These are phyloP conservation scores for Stephania cephalantha DNA, from an alignment of 164 flowering plant genomes.

Conservation along the genomic window DNA sequence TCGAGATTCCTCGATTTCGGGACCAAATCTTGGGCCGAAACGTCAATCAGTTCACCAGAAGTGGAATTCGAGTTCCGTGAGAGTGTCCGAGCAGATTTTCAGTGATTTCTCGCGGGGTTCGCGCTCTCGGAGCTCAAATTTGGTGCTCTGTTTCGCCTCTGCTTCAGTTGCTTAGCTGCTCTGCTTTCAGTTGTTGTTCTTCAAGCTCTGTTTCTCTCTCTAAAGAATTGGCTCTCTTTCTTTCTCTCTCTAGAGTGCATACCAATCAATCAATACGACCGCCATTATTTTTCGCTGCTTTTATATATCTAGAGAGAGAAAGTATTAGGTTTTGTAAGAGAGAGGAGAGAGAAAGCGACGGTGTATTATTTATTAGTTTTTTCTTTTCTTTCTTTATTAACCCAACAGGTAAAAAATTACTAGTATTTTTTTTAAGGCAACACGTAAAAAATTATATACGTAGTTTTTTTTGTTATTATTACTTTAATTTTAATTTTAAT, in stretches of 20 bases:
- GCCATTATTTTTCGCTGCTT: conserved; percentile 17
- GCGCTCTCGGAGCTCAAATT: not conserved
- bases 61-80: not conserved
- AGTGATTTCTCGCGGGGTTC: not conserved
- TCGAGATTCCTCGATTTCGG: conserved; percentile 2
- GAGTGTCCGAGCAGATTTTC: not conserved
- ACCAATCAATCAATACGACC: conserved; percentile 16
- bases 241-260: conserved; percentile 1
- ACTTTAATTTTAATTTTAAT: too few relatives aligned
- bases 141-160: conserved; percentile 5
- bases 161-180: not conserved
- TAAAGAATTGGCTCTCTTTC: not conserved
- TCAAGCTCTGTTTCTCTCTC: not conserved
- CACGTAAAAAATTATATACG: too few relatives aligned
- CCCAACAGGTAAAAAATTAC: not conserved
- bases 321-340: conserved; percentile 2
- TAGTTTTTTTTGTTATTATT: not conserved
- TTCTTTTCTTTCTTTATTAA: not conserved
- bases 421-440: too few relatives aligned
- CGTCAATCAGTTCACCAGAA: not conserved
- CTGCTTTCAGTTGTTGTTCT: not conserved
- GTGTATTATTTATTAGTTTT: not conserved
- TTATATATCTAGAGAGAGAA: conserved; percentile 9
- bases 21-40: not conserved
- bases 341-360: conserved; percentile 2